phyloP scores from a whole-genome alignment of 495 filamentous ascomycete species.

The Coniosporium apollinis region DNA sequence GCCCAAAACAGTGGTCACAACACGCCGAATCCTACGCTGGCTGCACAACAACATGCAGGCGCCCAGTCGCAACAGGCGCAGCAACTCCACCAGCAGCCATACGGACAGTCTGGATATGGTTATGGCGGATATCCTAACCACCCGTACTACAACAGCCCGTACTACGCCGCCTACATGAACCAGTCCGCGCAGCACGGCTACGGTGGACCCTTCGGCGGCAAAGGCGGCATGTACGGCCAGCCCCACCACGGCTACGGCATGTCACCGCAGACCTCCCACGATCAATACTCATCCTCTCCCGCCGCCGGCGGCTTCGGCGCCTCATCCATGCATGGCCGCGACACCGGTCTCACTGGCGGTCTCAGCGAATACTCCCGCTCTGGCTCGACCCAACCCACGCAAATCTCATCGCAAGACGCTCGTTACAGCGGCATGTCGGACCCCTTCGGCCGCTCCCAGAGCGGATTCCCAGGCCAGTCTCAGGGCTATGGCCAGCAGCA shows the following conservation, averaged over 20 bases:
- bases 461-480: constrained; percentile 48
- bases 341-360: constrained; percentile 37
- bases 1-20: constrained; percentile 72
- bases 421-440: constrained; percentile 52
- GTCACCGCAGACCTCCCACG: constrained; percentile 53
- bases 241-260: constrained; percentile 60
- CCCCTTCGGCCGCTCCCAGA: constrained; percentile 53
- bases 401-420: constrained; percentile 41
- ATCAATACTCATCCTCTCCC: constrained; percentile 57
- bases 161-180: constrained; percentile 67
- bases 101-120: constrained; percentile 40
- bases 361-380: constrained; percentile 60
- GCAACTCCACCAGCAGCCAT: constrained; percentile 47
- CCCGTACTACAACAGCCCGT: constrained; percentile 67
- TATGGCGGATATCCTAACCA: no score
- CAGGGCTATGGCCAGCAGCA: constrained; percentile 51
- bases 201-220: constrained; percentile 28
- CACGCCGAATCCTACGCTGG: constrained; percentile 68
- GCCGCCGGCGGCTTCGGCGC: constrained; percentile 55
- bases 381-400: constrained; percentile 54
- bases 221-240: constrained; percentile 66
- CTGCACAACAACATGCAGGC: constrained; percentile 44
- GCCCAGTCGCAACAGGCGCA: constrained; percentile 37
- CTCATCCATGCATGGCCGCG: constrained; percentile 48
- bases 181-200: constrained; percentile 54